A percentile compares a stretch with the other conserved stretches of the same genome.
Evolutionary conservation across 2,329 filamentous ascomycete species (phyloP).

Genomic region (Aspergillus ruber): DNA sequence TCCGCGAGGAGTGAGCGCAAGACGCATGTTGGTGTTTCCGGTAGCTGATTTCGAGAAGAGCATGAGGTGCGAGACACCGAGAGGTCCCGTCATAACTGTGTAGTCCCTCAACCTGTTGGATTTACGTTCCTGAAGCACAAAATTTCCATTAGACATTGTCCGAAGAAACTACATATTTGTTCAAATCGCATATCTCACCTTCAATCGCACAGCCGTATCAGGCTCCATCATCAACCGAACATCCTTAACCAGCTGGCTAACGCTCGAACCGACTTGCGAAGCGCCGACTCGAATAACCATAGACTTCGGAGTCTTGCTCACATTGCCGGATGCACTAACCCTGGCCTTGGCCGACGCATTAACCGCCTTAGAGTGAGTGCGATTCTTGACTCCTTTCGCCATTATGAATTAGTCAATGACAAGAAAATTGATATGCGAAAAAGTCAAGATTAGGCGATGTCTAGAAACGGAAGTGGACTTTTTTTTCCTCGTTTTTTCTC

Average conservation of each 20-base stretch:
- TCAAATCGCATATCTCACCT: conserved; percentile 38
- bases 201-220: conserved; percentile 79
- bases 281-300: conserved; percentile 98
- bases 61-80: conserved; percentile 87
- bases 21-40: conserved; percentile 86
- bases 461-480: conserved; percentile 13
- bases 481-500: conserved; percentile 33
- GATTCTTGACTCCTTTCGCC: conserved; percentile 82
- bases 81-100: conserved; percentile 86
- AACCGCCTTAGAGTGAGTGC: conserved; percentile 69
- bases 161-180: neutral
- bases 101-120: conserved; percentile 88
- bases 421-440: conserved; percentile 3
- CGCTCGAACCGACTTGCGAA: conserved; percentile 82
- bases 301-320: conserved; percentile 71
- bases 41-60: conserved; percentile 84
- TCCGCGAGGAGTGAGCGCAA: conserved; percentile 80
- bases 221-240: conserved; percentile 94
- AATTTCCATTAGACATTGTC: conserved; percentile 2
- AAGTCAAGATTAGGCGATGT: conserved; percentile 7
- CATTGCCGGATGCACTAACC: conserved; percentile 53
- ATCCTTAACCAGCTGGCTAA: conserved; percentile 87
- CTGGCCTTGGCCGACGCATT: conserved; percentile 48
- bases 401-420: conserved; percentile 41
- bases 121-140: conserved; percentile 59